These are phyloP conservation scores for Prunus yedoensis DNA, from an alignment of 331 rosid genomes.

Conservation along the genomic window DNA sequence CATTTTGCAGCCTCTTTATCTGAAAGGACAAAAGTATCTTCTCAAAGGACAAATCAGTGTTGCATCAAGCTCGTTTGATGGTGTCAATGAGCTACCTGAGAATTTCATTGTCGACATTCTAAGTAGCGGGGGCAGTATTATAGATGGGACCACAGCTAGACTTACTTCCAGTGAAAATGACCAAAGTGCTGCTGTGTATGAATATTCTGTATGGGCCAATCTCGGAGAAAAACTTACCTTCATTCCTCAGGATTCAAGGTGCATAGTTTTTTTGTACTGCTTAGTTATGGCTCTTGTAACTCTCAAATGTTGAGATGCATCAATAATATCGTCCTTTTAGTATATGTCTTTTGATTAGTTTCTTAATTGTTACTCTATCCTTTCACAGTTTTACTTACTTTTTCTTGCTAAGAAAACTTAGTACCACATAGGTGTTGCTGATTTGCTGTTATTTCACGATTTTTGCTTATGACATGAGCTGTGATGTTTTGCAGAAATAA, in stretches of 20 bases:
- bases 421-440: constrained; percentile 12
- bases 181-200: constrained; percentile 50
- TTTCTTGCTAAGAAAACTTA: neutral
- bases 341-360: neutral
- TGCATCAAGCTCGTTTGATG: constrained; percentile 49
- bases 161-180: constrained; percentile 45
- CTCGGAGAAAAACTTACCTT: constrained; percentile 70
- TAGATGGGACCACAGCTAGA: constrained; percentile 48
- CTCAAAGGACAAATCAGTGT: constrained; percentile 74
- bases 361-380: neutral
- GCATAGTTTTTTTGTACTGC: constrained; percentile 19
- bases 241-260: constrained; percentile 86
- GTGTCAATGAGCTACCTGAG: constrained; percentile 48
- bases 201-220: constrained; percentile 79
- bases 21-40: constrained; percentile 84
- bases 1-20: constrained; percentile 63
- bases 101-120: constrained; percentile 61
- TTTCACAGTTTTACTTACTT: neutral
- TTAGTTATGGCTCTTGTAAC: neutral
- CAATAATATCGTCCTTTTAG: neutral
- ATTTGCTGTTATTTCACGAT: constrained; percentile 11
- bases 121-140: constrained; percentile 39
- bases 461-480: constrained; percentile 19
- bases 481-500: constrained; percentile 50
- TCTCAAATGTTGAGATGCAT: constrained; percentile 6